Conservation (phyloP, 495 filamentous ascomycete species). For the Aspergillus coremiiformis region DNA sequence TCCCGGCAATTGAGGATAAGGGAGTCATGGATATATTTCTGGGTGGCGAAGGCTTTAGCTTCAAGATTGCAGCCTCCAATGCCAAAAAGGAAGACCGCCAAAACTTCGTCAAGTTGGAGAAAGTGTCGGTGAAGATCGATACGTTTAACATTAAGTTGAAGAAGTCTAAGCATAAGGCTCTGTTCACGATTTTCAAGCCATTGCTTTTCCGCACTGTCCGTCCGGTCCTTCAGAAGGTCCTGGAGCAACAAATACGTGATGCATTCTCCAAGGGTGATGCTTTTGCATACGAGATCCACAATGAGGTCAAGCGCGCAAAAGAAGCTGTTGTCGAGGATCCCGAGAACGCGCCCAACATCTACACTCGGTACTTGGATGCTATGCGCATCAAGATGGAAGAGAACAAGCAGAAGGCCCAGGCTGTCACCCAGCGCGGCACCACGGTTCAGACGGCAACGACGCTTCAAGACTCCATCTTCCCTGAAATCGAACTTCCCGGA, state of each 20-base stretch:
- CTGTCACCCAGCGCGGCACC: slow-evolving; percentile 50
- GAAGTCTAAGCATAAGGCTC: slow-evolving; percentile 87
- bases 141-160: slow-evolving; percentile 83
- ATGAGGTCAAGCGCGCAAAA: slow-evolving; percentile 68
- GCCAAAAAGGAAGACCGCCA: slow-evolving; percentile 68
- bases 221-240: slow-evolving; percentile 74
- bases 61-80: slow-evolving; percentile 84
- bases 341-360: slow-evolving; percentile 75
- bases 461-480: slow-evolving; percentile 84
- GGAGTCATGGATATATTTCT: slow-evolving; percentile 89
- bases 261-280: slow-evolving; percentile 64
- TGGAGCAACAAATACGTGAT: slow-evolving; percentile 82
- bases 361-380: slow-evolving; percentile 72
- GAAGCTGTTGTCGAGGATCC: slow-evolving; percentile 62
- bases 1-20: slow-evolving; percentile 81
- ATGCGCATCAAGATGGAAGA: slow-evolving; percentile 65
- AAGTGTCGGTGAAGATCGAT: slow-evolving; percentile 74
- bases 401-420: slow-evolving; percentile 64
- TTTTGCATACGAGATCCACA: slow-evolving; percentile 66
- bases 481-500: slow-evolving; percentile 76
- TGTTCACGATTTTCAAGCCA: slow-evolving; percentile 85
- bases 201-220: slow-evolving; percentile 75
- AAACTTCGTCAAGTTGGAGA: slow-evolving; percentile 91
- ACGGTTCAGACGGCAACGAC: slow-evolving; percentile 73
- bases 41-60: slow-evolving; percentile 78